Evolutionary conservation across 768 basidiomycete species (phyloP), one percentile per base, ranked within the genome.

Genomic region (Psilocybe tampanensis): DNA sequence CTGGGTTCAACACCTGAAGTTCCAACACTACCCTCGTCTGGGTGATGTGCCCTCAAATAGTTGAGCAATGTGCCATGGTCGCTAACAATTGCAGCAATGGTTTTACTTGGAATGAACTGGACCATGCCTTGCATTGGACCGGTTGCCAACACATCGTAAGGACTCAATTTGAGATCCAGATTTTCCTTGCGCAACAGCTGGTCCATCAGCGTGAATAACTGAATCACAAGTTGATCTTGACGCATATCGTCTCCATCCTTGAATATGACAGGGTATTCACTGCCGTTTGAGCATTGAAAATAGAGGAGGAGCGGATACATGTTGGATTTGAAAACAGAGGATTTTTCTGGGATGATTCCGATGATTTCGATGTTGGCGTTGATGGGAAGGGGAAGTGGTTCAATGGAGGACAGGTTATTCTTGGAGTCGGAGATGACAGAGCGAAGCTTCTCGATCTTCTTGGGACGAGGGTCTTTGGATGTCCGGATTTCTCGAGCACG

Each of bases 171-270:
- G 55, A 98, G 76, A 68, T 98, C 97, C 51, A 99, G 71, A 68
- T 97, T 97, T 76, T 98, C 97, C 73, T 95, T 96, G 55, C 94
- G 78, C 59, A 98, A 74, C 22, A 99, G 72, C 47, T 91, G 82
- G 68, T 99, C 95, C 97, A 99, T 99, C 23, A 99, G 84, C 15
- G 95, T 97, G 72, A 99, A 95, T n/a, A 98, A 80, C 71, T 99
- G 97, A 48, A 98, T 90, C 23, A 98, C 95, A 34, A 99, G 85
- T 70, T 99, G 97, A 69, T 99, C 97, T 71, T 99, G 97, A 19
- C 97, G 88, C 81, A 98, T 89, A 68, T 99, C 97, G 68, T 98
- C 97, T 13, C 97, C 97, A 63, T 98, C 95, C 73, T 98, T 99
- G 82, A 98, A 98, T 58, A 99, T 98, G 50, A 98, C 84, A 0